Conservation (phyloP, 768 basidiomycete species). For the Rhizopogon salebrosus region DNA sequence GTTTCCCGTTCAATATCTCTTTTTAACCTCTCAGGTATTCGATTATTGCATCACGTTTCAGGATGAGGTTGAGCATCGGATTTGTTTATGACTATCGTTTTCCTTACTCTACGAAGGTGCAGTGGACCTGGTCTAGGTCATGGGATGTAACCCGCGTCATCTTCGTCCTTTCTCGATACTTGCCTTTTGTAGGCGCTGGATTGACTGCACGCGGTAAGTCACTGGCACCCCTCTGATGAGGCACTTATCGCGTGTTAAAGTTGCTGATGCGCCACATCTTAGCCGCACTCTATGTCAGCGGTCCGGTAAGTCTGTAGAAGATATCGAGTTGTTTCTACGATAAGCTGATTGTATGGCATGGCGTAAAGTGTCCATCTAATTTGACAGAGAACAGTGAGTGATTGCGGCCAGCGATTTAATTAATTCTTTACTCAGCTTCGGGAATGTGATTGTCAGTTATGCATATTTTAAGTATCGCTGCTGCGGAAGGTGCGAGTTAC, state of each 20-base stretch:
- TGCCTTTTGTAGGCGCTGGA: slow-evolving; percentile 11
- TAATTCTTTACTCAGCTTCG: not conserved
- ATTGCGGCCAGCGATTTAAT: not conserved
- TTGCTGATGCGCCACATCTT: not conserved
- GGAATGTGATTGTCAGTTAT: not conserved
- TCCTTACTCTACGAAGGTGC: slow-evolving; percentile 4
- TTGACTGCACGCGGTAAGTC: slow-evolving; percentile 12
- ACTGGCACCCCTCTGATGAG: not conserved
- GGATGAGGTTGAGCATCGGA: not conserved
- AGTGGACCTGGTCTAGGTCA: slow-evolving; percentile 14
- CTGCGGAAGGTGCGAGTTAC: slow-evolving; percentile 3
- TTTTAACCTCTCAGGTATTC: slow-evolving; percentile 1
- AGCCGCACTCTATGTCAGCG: slow-evolving; percentile 1
- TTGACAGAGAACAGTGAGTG: slow-evolving; percentile 9
- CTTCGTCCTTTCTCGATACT: slow-evolving; percentile 16
- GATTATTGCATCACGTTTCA: slow-evolving; percentile 8
- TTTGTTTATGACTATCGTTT: not conserved
- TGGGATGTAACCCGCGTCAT: slow-evolving; percentile 12
- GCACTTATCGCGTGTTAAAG: not conserved
- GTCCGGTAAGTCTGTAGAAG: not conserved
- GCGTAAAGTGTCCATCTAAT: not conserved
- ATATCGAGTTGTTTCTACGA: not conserved
- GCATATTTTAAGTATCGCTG: slow-evolving; percentile 5
- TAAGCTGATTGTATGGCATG: slow-evolving; percentile 1
- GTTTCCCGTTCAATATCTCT: not conserved